phyloP scores from a whole-genome alignment of 208 protist genomes.

The Leishmania martiniquensis region DNA sequence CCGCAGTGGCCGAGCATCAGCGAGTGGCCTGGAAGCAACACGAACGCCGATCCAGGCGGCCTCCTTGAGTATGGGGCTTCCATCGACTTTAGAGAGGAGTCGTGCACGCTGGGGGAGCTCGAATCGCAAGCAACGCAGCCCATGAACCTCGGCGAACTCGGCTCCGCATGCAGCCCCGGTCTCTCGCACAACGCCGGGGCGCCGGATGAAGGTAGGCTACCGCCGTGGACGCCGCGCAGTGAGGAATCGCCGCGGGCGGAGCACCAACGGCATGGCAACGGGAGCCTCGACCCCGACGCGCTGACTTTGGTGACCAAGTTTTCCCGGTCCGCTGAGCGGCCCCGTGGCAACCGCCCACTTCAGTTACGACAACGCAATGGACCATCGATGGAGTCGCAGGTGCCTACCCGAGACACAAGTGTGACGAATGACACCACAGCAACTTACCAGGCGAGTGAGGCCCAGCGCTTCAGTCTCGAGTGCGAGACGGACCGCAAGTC shows the following conservation, averaged over 20 bases:
- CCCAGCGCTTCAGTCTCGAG: conserved; percentile 5
- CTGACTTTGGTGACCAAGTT: neutral
- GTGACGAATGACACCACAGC: neutral
- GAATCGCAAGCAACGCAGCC: too few species aligned
- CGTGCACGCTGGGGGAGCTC: conserved; percentile 15
- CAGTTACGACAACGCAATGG: conserved; percentile 3
- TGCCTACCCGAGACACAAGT: neutral
- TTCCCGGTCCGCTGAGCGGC: neutral
- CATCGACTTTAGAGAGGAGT: neutral
- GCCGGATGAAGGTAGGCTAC: conserved; percentile 2
- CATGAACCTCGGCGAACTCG: conserved; percentile 10
- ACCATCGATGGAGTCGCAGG: neutral
- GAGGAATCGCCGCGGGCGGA: conserved; percentile 3
- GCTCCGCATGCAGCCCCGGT: neutral
- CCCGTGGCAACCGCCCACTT: neutral
- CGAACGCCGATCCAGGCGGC: neutral
- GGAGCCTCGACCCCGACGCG: conserved; percentile 1
- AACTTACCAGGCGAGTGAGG: conserved; percentile 12
- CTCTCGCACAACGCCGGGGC: neutral
- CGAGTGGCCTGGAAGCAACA: neutral
- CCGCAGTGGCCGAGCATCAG: neutral
- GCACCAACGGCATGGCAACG: neutral
- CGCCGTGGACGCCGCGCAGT: conserved; percentile 11
- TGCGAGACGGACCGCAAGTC: conserved; percentile 10
- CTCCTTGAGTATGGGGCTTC: neutral